phyloP scores from a whole-genome alignment of 2,329 filamentous ascomycete genomes.

The Pyrenophora tritici-repentis region DNA sequence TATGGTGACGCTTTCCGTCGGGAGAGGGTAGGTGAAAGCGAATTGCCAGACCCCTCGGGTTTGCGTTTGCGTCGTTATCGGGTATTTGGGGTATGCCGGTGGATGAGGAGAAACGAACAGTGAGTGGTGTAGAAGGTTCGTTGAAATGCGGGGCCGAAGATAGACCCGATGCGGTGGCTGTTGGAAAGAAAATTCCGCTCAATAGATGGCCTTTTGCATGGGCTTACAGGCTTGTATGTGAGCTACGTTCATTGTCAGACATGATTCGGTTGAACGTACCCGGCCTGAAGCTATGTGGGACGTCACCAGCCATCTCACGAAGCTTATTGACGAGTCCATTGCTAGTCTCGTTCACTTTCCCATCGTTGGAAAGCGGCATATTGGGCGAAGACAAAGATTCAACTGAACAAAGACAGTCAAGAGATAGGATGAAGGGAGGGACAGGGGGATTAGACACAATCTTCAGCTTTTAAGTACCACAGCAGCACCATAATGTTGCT shows the following conservation, averaged over 20 bases:
- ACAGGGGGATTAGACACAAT: too few relatives aligned
- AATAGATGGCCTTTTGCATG: conserved; percentile 61
- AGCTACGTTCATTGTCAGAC: not conserved
- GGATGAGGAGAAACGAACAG: conserved; percentile 58
- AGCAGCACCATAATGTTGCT: too few relatives aligned
- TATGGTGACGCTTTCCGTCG: conserved; percentile 54
- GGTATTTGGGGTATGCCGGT: conserved; percentile 58
- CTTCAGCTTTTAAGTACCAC: too few relatives aligned
- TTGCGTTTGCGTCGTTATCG: conserved; percentile 55
- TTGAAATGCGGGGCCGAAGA: conserved; percentile 57
- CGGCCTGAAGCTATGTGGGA: conserved; percentile 35
- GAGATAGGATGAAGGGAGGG: too few relatives aligned
- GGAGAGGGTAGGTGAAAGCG: conserved; percentile 56
- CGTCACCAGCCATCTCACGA: conserved; percentile 27
- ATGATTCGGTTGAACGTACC: conserved; percentile 28
- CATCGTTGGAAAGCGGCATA: conserved; percentile 42
- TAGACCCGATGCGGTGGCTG: conserved; percentile 50
- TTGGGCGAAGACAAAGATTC: conserved; percentile 4
- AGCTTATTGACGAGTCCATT: conserved; percentile 36
- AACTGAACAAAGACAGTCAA: conserved; percentile 4
- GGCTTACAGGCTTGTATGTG: conserved; percentile 40
- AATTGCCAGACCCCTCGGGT: conserved; percentile 54
- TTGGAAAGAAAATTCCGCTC: conserved; percentile 59
- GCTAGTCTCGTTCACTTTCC: conserved; percentile 33
- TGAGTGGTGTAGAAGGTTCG: conserved; percentile 51